Evolutionary conservation across 345 rosid genomes (phyloP).

Genomic region (Nephelium lappaceum): DNA sequence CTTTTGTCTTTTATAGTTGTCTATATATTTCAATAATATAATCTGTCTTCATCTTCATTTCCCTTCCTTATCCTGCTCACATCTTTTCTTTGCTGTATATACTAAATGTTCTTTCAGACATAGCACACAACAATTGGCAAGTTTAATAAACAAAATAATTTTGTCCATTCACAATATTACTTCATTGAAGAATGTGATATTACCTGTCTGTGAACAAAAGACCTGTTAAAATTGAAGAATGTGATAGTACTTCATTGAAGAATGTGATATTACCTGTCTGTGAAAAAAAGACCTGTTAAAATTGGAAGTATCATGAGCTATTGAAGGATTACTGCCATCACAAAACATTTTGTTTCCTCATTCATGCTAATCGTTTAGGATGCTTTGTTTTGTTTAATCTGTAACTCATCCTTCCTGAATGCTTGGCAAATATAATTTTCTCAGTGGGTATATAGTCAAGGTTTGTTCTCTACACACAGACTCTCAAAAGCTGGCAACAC

Average conservation of each 20-base stretch:
- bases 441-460: background rate
- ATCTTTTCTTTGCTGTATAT: background rate
- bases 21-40: background rate
- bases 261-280: background rate
- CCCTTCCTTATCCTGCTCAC: background rate
- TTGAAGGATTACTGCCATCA: background rate
- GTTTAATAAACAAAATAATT: background rate
- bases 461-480: background rate
- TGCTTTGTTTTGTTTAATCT: background rate
- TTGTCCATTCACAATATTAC: background rate
- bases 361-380: background rate
- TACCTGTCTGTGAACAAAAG: background rate
- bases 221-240: too few species aligned
- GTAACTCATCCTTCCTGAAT: background rate
- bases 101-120: background rate
- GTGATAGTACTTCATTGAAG: slow-evolving; percentile 8
- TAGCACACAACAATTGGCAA: background rate
- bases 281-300: background rate
- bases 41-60: background rate
- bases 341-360: background rate
- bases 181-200: slow-evolving; percentile 2
- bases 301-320: background rate
- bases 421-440: background rate
- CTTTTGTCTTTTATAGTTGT: background rate
- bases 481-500: background rate